These are phyloP conservation scores for Dryadomyces sulphureus DNA, from an alignment of 2,329 filamentous ascomycete species.

Conservation along the genomic window DNA sequence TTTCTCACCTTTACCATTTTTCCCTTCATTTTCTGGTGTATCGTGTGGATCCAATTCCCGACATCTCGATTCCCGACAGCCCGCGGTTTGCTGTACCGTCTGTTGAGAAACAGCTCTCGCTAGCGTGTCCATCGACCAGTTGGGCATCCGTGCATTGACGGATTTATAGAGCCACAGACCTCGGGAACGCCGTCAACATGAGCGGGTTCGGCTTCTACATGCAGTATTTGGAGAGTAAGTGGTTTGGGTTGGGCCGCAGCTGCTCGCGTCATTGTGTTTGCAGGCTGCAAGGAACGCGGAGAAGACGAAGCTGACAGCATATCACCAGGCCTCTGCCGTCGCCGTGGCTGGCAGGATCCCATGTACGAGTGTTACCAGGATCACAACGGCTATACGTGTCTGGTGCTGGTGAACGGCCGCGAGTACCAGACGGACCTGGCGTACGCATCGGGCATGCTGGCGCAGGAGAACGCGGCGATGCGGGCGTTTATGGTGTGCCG, in stretches of 20 bases:
- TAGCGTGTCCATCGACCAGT: not conserved
- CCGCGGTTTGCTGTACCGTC: not conserved
- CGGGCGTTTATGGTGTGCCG: conserved; percentile 95
- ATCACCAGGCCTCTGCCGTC: conserved; percentile 70
- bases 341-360: conserved; percentile 86
- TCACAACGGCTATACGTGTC: conserved; percentile 66
- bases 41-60: not conserved
- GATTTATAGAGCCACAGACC: not conserved
- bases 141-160: not conserved
- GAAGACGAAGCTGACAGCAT: too few relatives aligned
- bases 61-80: not conserved
- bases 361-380: conserved; percentile 71
- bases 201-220: conserved; percentile 47
- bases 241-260: conserved; percentile 22
- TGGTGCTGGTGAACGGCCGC: conserved; percentile 88
- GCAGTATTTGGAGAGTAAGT: conserved; percentile 65
- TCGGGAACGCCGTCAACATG: too few relatives aligned
- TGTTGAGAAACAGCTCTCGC: not conserved
- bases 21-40: not conserved
- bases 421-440: conserved; percentile 86
- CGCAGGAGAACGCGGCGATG: conserved; percentile 88
- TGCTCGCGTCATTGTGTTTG: conserved; percentile 13
- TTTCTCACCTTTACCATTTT: not conserved
- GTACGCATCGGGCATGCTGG: conserved; percentile 68
- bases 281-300: conserved; percentile 1